Evolutionary conservation across 2,329 filamentous ascomycete species (phyloP).

Genomic region (Albophoma yamanashiensis): DNA sequence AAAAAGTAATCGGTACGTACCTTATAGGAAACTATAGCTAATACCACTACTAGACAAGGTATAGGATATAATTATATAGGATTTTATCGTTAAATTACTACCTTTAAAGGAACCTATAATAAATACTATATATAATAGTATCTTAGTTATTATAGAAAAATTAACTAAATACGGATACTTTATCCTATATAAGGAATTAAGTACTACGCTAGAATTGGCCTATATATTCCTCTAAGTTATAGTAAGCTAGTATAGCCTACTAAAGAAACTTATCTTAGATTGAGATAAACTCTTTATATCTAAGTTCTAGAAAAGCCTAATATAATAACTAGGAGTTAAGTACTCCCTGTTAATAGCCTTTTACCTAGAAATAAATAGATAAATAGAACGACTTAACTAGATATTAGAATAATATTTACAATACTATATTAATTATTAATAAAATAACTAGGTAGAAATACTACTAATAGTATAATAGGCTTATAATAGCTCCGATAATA

Average conservation of each 20-base stretch:
- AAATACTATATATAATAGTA: background rate
- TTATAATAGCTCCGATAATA: background rate
- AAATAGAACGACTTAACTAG: background rate
- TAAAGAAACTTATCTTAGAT: background rate
- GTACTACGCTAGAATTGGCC: background rate
- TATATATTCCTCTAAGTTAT: background rate
- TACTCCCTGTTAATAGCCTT: background rate
- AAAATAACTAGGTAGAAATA: background rate
- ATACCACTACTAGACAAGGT: too few relatives aligned
- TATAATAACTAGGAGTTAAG: background rate
- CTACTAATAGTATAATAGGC: background rate
- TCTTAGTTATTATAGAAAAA: background rate
- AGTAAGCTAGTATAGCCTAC: background rate
- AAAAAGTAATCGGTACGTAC: too few relatives aligned
- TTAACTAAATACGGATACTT: background rate
- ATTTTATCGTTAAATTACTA: background rate
- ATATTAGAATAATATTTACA: background rate
- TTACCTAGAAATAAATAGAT: background rate
- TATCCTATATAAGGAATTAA: background rate
- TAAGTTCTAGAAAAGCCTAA: background rate
- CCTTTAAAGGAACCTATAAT: background rate
- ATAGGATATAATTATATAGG: background rate
- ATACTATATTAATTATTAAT: background rate
- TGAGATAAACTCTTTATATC: background rate
- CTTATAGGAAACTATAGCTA: too few relatives aligned